Evolutionary conservation across 2,329 filamentous ascomycete genomes (phyloP).

Genomic region (Aspergillus flavus): DNA sequence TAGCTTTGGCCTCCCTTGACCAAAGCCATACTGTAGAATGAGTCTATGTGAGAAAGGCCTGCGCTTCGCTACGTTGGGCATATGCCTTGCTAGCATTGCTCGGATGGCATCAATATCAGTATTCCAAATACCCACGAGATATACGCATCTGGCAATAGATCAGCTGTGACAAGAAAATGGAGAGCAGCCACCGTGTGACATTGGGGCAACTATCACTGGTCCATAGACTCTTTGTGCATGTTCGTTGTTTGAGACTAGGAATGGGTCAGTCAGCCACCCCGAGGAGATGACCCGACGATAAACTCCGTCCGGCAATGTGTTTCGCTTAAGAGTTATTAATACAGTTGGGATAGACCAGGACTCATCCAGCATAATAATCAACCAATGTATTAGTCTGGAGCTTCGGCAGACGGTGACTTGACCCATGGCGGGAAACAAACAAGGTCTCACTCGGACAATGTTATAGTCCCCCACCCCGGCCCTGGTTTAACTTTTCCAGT

Average conservation of each 20-base stretch:
- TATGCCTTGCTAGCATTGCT: not conserved
- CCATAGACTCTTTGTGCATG: not conserved
- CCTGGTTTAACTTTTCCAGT: not conserved
- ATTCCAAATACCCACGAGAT: not conserved
- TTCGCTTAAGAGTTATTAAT: conserved; percentile 6
- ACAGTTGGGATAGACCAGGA: not conserved
- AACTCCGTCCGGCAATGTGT: conserved; percentile 16
- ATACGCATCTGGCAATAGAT: not conserved
- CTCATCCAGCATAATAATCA: no score
- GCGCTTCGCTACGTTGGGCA: no score
- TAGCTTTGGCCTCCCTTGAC: no score
- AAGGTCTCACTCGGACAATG: not conserved
- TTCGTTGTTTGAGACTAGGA: not conserved
- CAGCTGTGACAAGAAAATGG: not conserved
- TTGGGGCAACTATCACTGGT: not conserved
- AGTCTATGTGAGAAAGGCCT: no score
- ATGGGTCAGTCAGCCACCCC: conserved; percentile 3
- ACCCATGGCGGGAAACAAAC: not conserved
- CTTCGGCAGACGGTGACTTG: not conserved
- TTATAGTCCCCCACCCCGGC: not conserved
- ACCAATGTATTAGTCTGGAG: no score
- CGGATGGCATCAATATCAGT: not conserved
- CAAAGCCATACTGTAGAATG: not conserved
- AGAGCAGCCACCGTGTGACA: not conserved
- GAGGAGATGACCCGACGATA: conserved; percentile 21